Percentiles rank a stretch among this genome's conserved stretches.
Conservation (phyloP, 352 stramenopile species). For the Globisporangium paddicum region DNA sequence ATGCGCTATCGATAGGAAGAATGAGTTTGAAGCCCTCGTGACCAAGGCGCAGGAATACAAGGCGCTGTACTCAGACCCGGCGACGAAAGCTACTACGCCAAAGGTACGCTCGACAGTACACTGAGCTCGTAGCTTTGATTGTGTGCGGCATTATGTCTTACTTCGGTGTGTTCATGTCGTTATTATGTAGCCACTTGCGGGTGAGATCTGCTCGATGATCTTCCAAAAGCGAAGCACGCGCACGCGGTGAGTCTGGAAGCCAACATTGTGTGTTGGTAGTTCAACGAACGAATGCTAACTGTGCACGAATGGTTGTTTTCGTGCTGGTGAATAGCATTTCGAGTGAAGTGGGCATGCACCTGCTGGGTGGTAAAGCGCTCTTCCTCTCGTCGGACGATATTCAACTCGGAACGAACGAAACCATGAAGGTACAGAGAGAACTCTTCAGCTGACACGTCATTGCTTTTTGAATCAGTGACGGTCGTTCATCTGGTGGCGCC, state of each 20-base stretch:
- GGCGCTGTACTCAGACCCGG: constrained; percentile 46
- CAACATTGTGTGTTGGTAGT: not conserved
- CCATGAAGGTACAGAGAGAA: constrained; percentile 55
- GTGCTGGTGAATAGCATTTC: constrained; percentile 50
- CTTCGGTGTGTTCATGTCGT: not conserved
- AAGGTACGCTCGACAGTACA: too few relatives aligned
- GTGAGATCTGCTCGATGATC: constrained; percentile 91
- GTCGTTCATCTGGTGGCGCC: too few relatives aligned
- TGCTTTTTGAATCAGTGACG: too few relatives aligned
- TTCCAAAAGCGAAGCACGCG: constrained; percentile 93
- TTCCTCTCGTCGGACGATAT: constrained; percentile 98
- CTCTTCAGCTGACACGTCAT: not conserved
- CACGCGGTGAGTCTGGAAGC: constrained; percentile 43
- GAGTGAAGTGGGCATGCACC: constrained; percentile 95
- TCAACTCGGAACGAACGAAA: constrained; percentile 98
- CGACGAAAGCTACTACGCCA: constrained; percentile 46
- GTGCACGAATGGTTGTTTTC: not conserved
- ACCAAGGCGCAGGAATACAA: constrained; percentile 71
- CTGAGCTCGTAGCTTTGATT: not conserved
- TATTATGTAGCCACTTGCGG: constrained; percentile 34
- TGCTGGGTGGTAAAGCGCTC: constrained; percentile 95
- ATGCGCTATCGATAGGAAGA: constrained; percentile 8
- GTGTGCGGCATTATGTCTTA: not conserved
- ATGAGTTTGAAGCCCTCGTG: constrained; percentile 56
- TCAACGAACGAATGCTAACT: not conserved